Percentiles rank a stretch among this genome's conserved stretches.
phyloP scores from a whole-genome alignment of 1,284 basidiomycete species.

The Takashimella koratensis region DNA sequence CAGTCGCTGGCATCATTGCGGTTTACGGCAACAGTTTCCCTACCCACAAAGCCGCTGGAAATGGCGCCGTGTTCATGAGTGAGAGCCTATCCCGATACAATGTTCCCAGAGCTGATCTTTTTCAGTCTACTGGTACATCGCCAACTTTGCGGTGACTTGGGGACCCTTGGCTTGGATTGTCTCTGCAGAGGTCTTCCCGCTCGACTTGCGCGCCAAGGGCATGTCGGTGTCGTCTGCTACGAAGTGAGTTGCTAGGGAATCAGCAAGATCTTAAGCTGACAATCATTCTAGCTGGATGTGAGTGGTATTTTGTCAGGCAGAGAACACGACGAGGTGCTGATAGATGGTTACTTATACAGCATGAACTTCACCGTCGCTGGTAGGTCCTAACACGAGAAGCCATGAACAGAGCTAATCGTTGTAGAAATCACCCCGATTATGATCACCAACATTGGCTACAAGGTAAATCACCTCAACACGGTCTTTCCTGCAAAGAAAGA shows the following conservation, averaged over 20 bases:
- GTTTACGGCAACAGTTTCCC: conserved; percentile 10
- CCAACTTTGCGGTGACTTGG: conserved; percentile 46
- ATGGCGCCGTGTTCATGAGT: conserved; percentile 16
- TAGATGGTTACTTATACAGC: too few species aligned
- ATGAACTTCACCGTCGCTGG: conserved; percentile 49
- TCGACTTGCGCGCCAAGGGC: conserved; percentile 48
- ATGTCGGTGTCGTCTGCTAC: conserved; percentile 42
- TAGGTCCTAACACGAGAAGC: too few species aligned
- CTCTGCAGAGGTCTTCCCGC: conserved; percentile 46
- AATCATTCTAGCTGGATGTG: too few species aligned
- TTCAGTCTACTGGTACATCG: conserved; percentile 40
- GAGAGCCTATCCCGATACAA: too few species aligned
- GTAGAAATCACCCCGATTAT: conserved; percentile 33
- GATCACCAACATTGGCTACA: conserved; percentile 40
- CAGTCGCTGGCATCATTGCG: conserved; percentile 39
- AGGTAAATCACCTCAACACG: too few species aligned
- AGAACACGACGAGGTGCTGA: too few species aligned
- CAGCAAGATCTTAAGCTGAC: too few species aligned
- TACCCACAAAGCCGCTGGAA: conserved; percentile 14
- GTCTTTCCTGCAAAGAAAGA: too few species aligned
- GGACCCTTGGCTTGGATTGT: conserved; percentile 48
- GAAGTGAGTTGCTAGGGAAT: conserved; percentile 30
- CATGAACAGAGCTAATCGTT: neutral
- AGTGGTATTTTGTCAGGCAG: neutral
- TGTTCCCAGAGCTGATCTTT: too few species aligned